These are phyloP conservation scores for Amaranthus tricolor DNA, from an alignment of 179 eudicot species.

Conservation along the genomic window DNA sequence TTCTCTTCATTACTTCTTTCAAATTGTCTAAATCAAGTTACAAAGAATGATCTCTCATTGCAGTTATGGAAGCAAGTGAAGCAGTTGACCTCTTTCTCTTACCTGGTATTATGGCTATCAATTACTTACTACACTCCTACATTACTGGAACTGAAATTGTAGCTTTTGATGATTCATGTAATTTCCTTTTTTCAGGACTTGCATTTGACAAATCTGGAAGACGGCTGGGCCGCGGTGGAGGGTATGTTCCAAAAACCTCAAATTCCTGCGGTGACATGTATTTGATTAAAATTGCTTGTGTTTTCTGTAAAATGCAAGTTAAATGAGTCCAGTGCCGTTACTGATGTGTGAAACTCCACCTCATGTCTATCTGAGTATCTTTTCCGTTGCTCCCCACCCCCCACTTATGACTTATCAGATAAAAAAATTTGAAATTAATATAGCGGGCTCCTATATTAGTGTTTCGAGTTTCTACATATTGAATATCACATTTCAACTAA, in stretches of 20 bases:
- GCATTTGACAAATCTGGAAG: constrained; percentile 95
- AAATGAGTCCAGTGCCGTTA: not conserved
- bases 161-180: not conserved
- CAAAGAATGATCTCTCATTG: constrained; percentile 23
- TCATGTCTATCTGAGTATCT: not conserved
- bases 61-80: constrained; percentile 85
- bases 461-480: not conserved
- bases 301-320: not conserved
- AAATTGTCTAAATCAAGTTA: not conserved
- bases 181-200: constrained; percentile 53
- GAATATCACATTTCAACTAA: not conserved
- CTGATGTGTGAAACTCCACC: not conserved
- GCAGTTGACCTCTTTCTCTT: constrained; percentile 82
- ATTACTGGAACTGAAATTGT: constrained; percentile 9
- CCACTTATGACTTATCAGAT: not conserved
- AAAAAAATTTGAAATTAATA: not conserved
- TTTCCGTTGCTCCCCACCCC: not conserved
- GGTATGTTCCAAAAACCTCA: constrained; percentile 48
- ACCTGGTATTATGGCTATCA: constrained; percentile 60
- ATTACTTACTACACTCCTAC: constrained; percentile 3
- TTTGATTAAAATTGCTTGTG: not conserved
- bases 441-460: not conserved
- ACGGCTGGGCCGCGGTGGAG: constrained; percentile 99
- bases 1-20: not conserved
- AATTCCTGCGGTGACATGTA: not conserved